A percentile compares a stretch with the other conserved stretches of the same genome.
Conservation (phyloP, 1,284 basidiomycete genomes). For the Blastosporella zonata region DNA sequence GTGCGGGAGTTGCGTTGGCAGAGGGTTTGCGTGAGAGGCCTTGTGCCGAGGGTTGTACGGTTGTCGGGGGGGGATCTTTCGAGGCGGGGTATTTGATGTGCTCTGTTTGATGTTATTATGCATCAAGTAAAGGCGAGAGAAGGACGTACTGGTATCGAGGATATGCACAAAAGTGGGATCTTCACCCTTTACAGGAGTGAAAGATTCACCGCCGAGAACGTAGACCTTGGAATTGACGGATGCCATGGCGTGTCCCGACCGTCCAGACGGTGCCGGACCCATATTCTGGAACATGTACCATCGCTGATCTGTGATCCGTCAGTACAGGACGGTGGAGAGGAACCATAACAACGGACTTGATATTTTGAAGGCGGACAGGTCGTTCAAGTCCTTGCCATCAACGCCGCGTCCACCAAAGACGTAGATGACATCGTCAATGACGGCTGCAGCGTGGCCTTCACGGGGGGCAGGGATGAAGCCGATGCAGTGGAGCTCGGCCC, state of each 20-base stretch:
- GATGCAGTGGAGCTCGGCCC: slow-evolving; percentile 95
- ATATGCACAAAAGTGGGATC: slow-evolving; percentile 86
- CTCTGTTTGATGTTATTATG: slow-evolving; percentile 38
- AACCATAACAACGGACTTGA: slow-evolving; percentile 55
- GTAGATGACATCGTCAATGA: slow-evolving; percentile 98
- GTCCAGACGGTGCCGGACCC: slow-evolving; percentile 89
- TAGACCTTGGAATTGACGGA: slow-evolving; percentile 86
- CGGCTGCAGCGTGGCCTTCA: slow-evolving; percentile 94
- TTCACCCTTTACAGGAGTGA: slow-evolving; percentile 70
- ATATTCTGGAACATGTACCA: slow-evolving; percentile 99
- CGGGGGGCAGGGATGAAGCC: slow-evolving; percentile 96
- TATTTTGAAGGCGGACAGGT: slow-evolving; percentile 96
- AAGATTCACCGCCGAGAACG: slow-evolving; percentile 93
- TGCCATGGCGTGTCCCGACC: slow-evolving; percentile 95
- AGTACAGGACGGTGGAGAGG: neutral
- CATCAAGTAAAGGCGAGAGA: neutral
- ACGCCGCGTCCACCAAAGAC: slow-evolving; percentile 97
- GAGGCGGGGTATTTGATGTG: slow-evolving; percentile 92
- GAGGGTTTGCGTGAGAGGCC: slow-evolving; percentile 36
- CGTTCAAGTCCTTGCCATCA: slow-evolving; percentile 94
- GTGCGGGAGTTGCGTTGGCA: slow-evolving; percentile 26
- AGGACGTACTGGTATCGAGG: slow-evolving; percentile 82
- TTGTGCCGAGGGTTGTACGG: slow-evolving; percentile 26
- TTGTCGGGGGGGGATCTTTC: slow-evolving; percentile 40
- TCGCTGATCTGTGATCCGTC: slow-evolving; percentile 49